Evolutionary conservation across 129 eudicot species (phyloP), one percentile per base, ranked within the genome.

Genomic region (Ambrosia trifida): DNA sequence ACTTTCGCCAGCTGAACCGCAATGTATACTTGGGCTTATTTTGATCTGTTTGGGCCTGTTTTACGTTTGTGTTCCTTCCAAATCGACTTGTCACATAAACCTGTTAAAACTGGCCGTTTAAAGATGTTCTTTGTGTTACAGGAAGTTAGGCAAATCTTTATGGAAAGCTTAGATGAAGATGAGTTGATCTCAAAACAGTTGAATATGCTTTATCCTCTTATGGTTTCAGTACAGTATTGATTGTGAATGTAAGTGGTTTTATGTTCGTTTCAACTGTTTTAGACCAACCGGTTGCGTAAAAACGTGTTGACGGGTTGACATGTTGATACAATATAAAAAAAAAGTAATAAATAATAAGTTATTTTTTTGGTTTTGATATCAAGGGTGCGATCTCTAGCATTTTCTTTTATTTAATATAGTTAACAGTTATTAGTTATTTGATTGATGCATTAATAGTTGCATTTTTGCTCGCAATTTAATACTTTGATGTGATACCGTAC

Each of bases 141-240:
- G 66, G 66, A 38, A 56, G 75, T 20, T 14, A 70, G 19, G 28
- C 65, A 24, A 56, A 18, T 43, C 40, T 38, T 38, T 8, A 40
- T 54, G 75, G 66, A 56, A 53, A 53, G 38, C 45, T 6, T 4
- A 54, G n/a, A 67, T 11, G 31, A 53, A 53, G 64, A 38, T 40
- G 5, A 54, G 64, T 56, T 54, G 75, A 70, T 40, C 65, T 38
- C 17, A 53, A 53, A 47, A 33, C 44, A 68, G 59, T 68, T 50
- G 72, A 68, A 47, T 16, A 31, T 47, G 31, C 60, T 14, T 68
- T 31, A 68, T 69, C 63, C 49, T 35, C 49, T 35, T 52, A 7
- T 46, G 56, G 68, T 59, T 44, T 17, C 13, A 38, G 61, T 72
- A 46, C 76, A 59, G 46, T 60, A 45, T 73, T 73, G 62, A 50